A percentile compares a stretch with the other conserved stretches of the same genome.
phyloP scores from a whole-genome alignment of 441 rosid genomes.

The Mallotus japonicus region DNA sequence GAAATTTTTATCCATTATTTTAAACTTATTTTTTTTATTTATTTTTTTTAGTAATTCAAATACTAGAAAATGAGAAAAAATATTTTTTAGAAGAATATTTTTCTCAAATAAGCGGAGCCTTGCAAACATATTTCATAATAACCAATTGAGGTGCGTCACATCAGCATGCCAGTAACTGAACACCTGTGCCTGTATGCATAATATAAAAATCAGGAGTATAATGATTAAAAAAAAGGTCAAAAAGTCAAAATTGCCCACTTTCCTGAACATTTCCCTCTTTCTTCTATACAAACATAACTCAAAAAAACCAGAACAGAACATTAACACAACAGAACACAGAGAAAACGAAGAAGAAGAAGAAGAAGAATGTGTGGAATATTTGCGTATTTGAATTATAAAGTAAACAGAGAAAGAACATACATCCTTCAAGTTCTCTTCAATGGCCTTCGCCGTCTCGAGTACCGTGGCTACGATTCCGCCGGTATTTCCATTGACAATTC shows the following conservation, averaged over 20 bases:
- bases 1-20: no score
- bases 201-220: no score
- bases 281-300: not conserved
- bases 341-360: not conserved
- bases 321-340: not conserved
- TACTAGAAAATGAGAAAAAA: no score
- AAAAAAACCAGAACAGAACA: not conserved
- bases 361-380: conserved; percentile 86
- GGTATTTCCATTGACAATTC: conserved; percentile 77
- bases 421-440: conserved; percentile 86
- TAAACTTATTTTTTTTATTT: no score
- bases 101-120: no score
- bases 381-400: conserved; percentile 81
- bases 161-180: no score
- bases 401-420: conserved; percentile 63
- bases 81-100: no score
- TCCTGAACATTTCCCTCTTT: conserved; percentile 10
- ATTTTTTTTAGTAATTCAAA: no score
- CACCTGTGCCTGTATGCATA: no score
- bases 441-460: conserved; percentile 94
- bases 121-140: no score
- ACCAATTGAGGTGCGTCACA: no score
- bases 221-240: conserved; percentile 18
- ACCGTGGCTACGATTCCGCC: conserved; percentile 93
- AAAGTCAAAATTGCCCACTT: conserved; percentile 24